Evolutionary conservation across 2,329 filamentous ascomycete species (phyloP), one percentile per base, ranked within the genome.

Genomic region (Lasiodiplodia theobromae): DNA sequence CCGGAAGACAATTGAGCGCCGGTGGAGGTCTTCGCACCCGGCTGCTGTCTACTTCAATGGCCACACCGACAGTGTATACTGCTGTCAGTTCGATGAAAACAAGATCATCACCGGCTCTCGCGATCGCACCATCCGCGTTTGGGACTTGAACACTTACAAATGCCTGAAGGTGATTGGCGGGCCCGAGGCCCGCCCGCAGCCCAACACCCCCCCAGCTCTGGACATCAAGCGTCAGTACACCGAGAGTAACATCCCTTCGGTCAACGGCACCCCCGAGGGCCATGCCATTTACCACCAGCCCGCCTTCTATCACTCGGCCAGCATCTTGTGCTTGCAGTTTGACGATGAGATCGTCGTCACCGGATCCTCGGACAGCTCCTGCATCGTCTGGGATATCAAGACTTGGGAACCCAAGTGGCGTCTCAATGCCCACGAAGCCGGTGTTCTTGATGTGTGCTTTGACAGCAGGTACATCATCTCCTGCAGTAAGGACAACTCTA

Each of bases 61-160:
- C 2, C 96, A 99, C 78, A 90, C 90, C 31, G 96, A 99, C 79
- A 97, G 94, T 72, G 96, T 99, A 68, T 99, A 99, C 82, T 99
- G 96, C 80, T 88, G 97, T 68, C 96, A 99, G 77, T 99, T 98
- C 78, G 96, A 99, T 78, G 95, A 98, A 91, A 86, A 92, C 77
- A 99, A 98, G 81, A 97, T 98, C 76, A 94, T 99, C 72, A 98
- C 96, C 2, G 96, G 96, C 34, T 97, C 95, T 11, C 91, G 96
- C 71, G 96, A 99, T 81, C 92, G 93, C 77, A 98, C 96, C 0
- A 96, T 99, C 73, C 92, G 96, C 63, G 89, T 99, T 38, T 99
- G 96, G 96, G 93, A 98, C 79, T 92, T 97, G 83, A 90, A 92
- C 73, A 97, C 92, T 11, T 91, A 93, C 77, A 86, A 92, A 73